These are phyloP conservation scores for Chrysoporthe deuterocubensis DNA, from an alignment of 2,329 filamentous ascomycete genomes.

Conservation along the genomic window DNA sequence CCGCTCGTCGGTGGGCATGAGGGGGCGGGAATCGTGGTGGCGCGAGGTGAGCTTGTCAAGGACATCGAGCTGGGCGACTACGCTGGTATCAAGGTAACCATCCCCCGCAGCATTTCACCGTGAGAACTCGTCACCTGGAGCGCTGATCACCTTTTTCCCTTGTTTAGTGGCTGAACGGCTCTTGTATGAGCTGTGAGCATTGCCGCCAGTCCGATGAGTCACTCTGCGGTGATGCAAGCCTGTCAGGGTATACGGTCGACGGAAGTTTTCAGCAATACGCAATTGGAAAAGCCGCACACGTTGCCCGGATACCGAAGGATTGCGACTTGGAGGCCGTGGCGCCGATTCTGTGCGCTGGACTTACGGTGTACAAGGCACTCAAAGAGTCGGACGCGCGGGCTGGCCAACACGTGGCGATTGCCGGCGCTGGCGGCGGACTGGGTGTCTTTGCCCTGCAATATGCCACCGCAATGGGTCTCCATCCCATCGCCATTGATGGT, in stretches of 20 bases:
- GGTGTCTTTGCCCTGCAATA: conserved; percentile 80
- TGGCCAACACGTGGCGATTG: conserved; percentile 73
- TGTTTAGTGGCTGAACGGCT: conserved; percentile 68
- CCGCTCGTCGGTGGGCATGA: conserved; percentile 83
- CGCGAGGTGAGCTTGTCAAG: conserved; percentile 74
- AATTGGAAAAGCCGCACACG: conserved; percentile 71
- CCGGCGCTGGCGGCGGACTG: conserved; percentile 76
- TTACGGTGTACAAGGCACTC: conserved; percentile 77
- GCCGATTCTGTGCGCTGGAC: conserved; percentile 73
- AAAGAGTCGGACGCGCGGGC: conserved; percentile 70
- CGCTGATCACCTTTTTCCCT: not conserved
- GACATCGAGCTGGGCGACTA: conserved; percentile 64
- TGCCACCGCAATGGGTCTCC: conserved; percentile 86
- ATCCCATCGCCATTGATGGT: conserved; percentile 79
- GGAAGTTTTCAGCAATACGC: conserved; percentile 75
- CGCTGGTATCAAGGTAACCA: conserved; percentile 66
- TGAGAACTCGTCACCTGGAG: not conserved
- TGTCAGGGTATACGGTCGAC: conserved; percentile 74
- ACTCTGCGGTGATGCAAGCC: conserved; percentile 63
- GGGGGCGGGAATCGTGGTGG: conserved; percentile 83
- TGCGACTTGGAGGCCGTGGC: conserved; percentile 65
- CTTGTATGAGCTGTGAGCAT: conserved; percentile 69
- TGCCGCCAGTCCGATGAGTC: conserved; percentile 70
- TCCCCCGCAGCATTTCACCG: conserved; percentile 37
- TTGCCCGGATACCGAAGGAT: conserved; percentile 66